Percentiles rank a stretch among this genome's conserved stretches.
Evolutionary conservation across 164 flowering plant genomes (phyloP).

Genomic region (Aristolochia fimbriata): DNA sequence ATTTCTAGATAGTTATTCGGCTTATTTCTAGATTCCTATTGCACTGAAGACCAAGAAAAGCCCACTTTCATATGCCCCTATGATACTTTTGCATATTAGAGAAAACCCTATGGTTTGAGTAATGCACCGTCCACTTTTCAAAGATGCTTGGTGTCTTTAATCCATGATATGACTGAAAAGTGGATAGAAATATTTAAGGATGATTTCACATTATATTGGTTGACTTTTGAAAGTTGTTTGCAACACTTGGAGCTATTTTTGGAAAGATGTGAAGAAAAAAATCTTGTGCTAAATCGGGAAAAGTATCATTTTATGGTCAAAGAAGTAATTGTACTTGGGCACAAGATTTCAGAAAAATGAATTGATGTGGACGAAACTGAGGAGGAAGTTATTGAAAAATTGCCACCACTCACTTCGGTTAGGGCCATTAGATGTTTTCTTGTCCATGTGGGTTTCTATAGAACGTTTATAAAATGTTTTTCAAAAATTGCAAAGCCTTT

Average conservation of each 20-base stretch:
- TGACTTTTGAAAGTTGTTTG: neutral
- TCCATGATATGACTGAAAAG: neutral
- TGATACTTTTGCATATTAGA: neutral
- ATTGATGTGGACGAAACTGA: neutral
- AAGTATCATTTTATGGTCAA: neutral
- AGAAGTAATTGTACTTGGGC: neutral
- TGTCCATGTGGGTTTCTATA: neutral
- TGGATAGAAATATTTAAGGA: neutral
- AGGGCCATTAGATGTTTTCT: neutral
- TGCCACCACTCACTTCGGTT: neutral
- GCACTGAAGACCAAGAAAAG: too few species aligned
- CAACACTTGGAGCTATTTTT: neutral
- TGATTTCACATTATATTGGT: neutral
- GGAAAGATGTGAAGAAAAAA: neutral
- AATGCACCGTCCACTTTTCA: neutral
- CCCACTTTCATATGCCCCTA: neutral
- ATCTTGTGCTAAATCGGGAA: neutral
- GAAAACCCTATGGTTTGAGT: neutral
- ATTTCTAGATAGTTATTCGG: too few species aligned
- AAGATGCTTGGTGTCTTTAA: too few species aligned
- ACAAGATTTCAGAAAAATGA: neutral
- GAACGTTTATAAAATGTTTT: too few species aligned
- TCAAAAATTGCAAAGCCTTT: too few species aligned
- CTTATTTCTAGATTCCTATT: too few species aligned
- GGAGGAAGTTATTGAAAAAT: neutral